Percentiles rank a stretch among this genome's conserved stretches.
Evolutionary conservation across 495 filamentous ascomycete genomes (phyloP).

Genomic region (Chaetomium cochliodes): DNA sequence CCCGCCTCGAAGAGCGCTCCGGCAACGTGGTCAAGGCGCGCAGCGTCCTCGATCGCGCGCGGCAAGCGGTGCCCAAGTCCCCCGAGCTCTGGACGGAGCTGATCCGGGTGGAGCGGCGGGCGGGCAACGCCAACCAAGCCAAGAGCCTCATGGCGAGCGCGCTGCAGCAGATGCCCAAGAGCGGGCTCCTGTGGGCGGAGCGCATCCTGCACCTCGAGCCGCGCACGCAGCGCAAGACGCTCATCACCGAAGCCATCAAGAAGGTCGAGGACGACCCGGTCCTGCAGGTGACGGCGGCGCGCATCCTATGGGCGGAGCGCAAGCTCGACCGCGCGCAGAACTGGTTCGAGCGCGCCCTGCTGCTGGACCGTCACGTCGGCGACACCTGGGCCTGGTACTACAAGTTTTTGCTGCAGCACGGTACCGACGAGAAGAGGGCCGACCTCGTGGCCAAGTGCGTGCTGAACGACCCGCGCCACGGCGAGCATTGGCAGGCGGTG

Average conservation of each 20-base stretch:
- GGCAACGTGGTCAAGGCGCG: slow-evolving; percentile 88
- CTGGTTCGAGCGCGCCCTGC: slow-evolving; percentile 95
- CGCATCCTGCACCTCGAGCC: slow-evolving; percentile 91
- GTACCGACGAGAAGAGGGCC: slow-evolving; percentile 82
- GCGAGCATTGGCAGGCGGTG: slow-evolving; percentile 85
- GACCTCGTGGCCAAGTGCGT: slow-evolving; percentile 77
- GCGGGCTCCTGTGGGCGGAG: slow-evolving; percentile 89
- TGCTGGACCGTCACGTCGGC: slow-evolving; percentile 79
- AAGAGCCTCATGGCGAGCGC: slow-evolving; percentile 90
- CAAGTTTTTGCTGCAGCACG: slow-evolving; percentile 87
- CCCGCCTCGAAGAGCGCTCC: slow-evolving; percentile 79
- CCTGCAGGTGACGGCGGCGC: slow-evolving; percentile 63
- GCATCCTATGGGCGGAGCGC: slow-evolving; percentile 61
- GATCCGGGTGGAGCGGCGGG: slow-evolving; percentile 88
- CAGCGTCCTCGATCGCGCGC: slow-evolving; percentile 84
- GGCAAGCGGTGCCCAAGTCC: slow-evolving; percentile 79
- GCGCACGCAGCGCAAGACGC: slow-evolving; percentile 85
- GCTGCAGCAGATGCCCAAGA: slow-evolving; percentile 83
- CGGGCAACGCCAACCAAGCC: slow-evolving; percentile 76
- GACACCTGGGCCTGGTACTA: slow-evolving; percentile 99
- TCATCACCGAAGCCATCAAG: slow-evolving; percentile 90
- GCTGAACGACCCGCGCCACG: slow-evolving; percentile 79
- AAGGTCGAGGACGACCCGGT: slow-evolving; percentile 90
- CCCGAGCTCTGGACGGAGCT: slow-evolving; percentile 87
- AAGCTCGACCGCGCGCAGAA: slow-evolving; percentile 85